Evolutionary conservation across 2,329 filamentous ascomycete species (phyloP), one percentile per base, ranked within the genome.

Genomic region (Sclerotiophoma versabilis): DNA sequence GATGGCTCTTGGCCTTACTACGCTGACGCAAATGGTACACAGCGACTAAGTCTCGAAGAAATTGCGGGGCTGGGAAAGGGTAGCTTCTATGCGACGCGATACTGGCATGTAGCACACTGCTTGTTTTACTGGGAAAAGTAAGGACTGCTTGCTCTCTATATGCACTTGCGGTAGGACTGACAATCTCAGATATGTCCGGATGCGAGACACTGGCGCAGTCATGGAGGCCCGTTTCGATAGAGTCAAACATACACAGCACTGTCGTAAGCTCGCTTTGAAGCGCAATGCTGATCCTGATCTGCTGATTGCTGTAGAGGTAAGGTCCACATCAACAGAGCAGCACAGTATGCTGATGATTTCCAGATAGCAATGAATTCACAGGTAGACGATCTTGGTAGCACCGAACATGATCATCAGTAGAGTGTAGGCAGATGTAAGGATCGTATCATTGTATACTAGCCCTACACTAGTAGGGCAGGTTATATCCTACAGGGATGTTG

Each of bases 71-170:
- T 22, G 5, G 43, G n/a, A 3, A 33, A 25, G 14, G 43, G 32
- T 12, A 37, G n/a, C 7, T 46, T 46, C 15, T 46, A 36, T 27
- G 32, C 43, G 14, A 46, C 43, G 11, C 30, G 20, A n/a, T 19
- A 46, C 14, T 46, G 43, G 43, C 32, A 46, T 23, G 32, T 46
- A 8, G 32, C 30, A 12, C 32, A 46, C 23, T 46, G 43, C 12
- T 19, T 37, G 30, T 46, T 36, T 32, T 36, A 46, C 10, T 46
- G 43, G 43, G 32, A 46, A 12, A 46, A 46, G 43, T 45, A 11
- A 45, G 29, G n/a, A n/a, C n/a, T n/a, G n/a, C n/a, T n/a, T n/a
- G n/a, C n/a, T n/a, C n/a, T n/a, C n/a, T n/a, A n/a, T n/a, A n/a
- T n/a, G n/a, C n/a, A n/a, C n/a, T n/a, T n/a, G n/a, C n/a, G n/a